Evolutionary conservation across 129 eudicot genomes (phyloP).

Genomic region (Cynara cardunculus): DNA sequence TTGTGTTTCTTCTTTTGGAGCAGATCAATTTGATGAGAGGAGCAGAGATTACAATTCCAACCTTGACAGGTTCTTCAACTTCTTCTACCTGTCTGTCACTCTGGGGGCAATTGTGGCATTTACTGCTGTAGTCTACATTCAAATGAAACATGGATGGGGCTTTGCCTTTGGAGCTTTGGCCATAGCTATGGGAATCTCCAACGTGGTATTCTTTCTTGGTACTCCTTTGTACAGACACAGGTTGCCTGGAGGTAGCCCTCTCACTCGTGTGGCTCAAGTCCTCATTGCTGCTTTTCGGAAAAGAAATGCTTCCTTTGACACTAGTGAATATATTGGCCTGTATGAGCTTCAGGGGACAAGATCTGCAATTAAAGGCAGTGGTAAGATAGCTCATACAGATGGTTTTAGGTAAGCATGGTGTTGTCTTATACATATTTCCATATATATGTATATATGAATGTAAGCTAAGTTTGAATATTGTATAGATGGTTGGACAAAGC

Average conservation of each 20-base stretch:
- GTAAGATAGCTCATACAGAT: constrained; percentile 70
- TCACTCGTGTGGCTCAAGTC: constrained; percentile 92
- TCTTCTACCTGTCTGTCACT: constrained; percentile 80
- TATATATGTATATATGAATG: background rate
- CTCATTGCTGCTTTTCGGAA: constrained; percentile 82
- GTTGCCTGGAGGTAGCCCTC: constrained; percentile 93
- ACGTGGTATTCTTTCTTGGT: constrained; percentile 69
- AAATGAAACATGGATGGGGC: constrained; percentile 87
- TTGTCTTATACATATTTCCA: too few relatives aligned
- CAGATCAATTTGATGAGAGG: constrained; percentile 91
- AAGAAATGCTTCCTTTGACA: constrained; percentile 61
- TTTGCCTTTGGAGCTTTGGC: constrained; percentile 81
- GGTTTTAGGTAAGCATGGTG: constrained; percentile 54
- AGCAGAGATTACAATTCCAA: constrained; percentile 61
- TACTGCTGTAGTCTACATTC: constrained; percentile 80
- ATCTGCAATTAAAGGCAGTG: constrained; percentile 84
- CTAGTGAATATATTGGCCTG: constrained; percentile 64
- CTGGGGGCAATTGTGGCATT: constrained; percentile 85
- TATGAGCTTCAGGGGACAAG: constrained; percentile 83
- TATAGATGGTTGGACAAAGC: constrained; percentile 89
- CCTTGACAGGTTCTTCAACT: constrained; percentile 80
- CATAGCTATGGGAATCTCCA: constrained; percentile 80
- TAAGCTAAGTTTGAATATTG: background rate
- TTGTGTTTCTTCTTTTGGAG: constrained; percentile 93
- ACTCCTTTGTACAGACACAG: constrained; percentile 79